Evolutionary conservation across 2,329 filamentous ascomycete genomes (phyloP).

Genomic region (Ceratocystis cacaofunesta): DNA sequence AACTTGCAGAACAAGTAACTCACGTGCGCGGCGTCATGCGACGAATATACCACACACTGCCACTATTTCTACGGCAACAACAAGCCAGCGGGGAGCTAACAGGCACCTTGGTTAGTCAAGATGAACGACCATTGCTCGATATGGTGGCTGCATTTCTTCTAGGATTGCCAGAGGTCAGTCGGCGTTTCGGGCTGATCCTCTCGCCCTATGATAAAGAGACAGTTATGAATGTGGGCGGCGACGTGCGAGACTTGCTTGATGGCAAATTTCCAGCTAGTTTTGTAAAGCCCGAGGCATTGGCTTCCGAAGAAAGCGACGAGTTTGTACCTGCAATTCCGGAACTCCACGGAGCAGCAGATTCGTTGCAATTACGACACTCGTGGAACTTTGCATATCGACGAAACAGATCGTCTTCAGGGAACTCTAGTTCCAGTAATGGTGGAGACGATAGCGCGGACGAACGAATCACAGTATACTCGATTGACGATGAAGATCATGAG

Average conservation of each 20-base stretch:
- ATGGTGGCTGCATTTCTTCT: conserved; percentile 8
- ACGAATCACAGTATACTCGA: not conserved
- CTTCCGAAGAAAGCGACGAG: not conserved
- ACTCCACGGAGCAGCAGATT: not conserved
- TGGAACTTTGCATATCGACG: conserved; percentile 7
- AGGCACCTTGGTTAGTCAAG: not conserved
- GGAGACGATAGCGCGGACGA: not conserved
- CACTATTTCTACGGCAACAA: not conserved
- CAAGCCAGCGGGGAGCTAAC: not conserved
- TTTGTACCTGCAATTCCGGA: conserved; percentile 11
- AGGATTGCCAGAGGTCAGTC: conserved; percentile 9
- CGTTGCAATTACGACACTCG: conserved; percentile 5
- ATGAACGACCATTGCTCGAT: not conserved
- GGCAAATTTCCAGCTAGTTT: conserved; percentile 12
- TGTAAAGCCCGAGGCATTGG: conserved; percentile 6
- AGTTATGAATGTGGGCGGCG: conserved; percentile 8
- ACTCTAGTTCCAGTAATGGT: not conserved
- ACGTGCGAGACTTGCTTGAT: conserved; percentile 9
- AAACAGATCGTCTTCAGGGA: not conserved
- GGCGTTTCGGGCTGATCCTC: conserved; percentile 7
- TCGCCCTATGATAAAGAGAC: not conserved
- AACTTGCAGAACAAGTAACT: conserved; percentile 1
- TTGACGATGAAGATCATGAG: not conserved
- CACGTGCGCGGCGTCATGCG: conserved; percentile 3
- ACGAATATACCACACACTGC: conserved; percentile 5